These are phyloP conservation scores for Monosporascus ibericus DNA, from an alignment of 2,329 filamentous ascomycete species.

Conservation along the genomic window DNA sequence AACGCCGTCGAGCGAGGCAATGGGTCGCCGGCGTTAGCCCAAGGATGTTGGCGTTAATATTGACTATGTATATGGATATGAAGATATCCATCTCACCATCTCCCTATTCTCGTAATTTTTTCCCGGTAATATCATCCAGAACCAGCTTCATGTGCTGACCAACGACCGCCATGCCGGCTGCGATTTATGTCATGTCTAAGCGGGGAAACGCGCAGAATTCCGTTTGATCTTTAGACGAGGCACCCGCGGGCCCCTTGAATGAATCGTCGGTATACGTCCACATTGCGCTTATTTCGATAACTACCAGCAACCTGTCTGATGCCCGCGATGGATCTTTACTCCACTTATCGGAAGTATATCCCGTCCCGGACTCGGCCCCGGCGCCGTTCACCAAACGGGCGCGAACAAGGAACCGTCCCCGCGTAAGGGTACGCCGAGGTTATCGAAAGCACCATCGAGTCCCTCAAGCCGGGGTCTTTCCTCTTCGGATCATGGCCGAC, in stretches of 20 bases:
- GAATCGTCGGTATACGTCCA: conserved; percentile 25
- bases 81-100: no score
- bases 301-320: conserved; percentile 30
- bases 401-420: conserved; percentile 38
- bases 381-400: conserved; percentile 28
- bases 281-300: conserved; percentile 23
- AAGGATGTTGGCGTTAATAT: no score
- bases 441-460: conserved; percentile 31
- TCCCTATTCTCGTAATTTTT: no score
- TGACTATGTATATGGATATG: no score
- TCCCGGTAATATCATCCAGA: no score
- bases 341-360: conserved; percentile 38
- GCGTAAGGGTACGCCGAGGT: conserved; percentile 43
- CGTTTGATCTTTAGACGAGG: no score
- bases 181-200: no score
- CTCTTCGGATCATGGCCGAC: conserved; percentile 40
- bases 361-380: conserved; percentile 28
- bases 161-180: no score
- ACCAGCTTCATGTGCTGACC: no score
- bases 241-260: conserved; percentile 9
- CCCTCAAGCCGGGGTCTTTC: conserved; percentile 26
- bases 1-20: no score
- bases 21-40: no score
- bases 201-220: no score
- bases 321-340: conserved; percentile 22